Base-by-base conservation (phyloP, 1,139 yeast genomes). In the Debaryomycetaceae sp. region DNA sequence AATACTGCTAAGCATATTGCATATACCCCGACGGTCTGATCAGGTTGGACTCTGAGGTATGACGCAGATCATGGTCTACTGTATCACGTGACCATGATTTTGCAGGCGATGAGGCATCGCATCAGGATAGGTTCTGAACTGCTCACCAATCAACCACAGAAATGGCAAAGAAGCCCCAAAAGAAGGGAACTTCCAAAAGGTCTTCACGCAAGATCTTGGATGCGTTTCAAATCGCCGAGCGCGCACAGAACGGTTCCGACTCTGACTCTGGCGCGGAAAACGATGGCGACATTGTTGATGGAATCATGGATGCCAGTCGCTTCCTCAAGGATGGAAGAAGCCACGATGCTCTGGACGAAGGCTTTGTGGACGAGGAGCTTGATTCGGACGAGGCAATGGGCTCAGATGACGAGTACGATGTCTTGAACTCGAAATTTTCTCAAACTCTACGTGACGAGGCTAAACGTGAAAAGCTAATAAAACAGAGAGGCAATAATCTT, bases 301-400 rank as follows among this genome's bases (percentile, higher is more conserved):
- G 71, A 10, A 43, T 63, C n/a, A 41, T 64, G 47, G 64, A 62
- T 45, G 70, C 70, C 21, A 45, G 64, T 20, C 53, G 47, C 30
- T 55, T 62, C 35, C 41, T 61, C 30, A 38, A 50, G 27, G 35
- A 41, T 34, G 30, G 35, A 31, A 29, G 34, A 26, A 31, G 44
- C 34, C 40, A 45, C 4, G 55, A 51, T 13, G 56, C 49, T 18
- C 44, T 49, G 18, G 60, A 58, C 16, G 53, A 40, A 22, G 55
- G 49, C 14, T 55, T 65, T 31, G 66, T 62, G 27, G 87, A 79
- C 47, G 87, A 78, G 44, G 87, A 78, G 35, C 55, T 77, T 24
- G 83, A 77, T 42, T 76, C 86, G 1, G 87, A 79, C 47, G 87
- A 77, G 40, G 87, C 85, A 0, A 55, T 78, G 32, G 86, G 83